These are phyloP conservation scores for Fraxinus xanthoxyloides DNA, from an alignment of 305 asterid genomes.

Conservation along the genomic window DNA sequence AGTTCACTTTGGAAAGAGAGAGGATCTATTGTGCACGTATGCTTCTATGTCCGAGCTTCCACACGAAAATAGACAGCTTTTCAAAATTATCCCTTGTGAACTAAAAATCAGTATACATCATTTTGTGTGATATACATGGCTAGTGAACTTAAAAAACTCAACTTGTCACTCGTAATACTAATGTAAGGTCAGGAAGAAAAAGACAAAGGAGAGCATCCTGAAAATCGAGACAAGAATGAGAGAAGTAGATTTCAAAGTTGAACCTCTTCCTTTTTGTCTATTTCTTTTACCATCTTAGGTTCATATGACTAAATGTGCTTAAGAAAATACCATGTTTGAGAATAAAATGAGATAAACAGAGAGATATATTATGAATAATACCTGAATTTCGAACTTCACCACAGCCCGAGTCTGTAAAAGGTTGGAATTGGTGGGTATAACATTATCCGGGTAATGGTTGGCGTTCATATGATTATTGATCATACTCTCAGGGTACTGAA, in stretches of 20 bases:
- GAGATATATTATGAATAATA: constrained; percentile 22
- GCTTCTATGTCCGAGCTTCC: not conserved
- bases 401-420: constrained; percentile 37
- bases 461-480: constrained; percentile 34
- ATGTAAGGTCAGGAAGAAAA: not conserved
- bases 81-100: not conserved
- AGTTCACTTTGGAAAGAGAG: not conserved
- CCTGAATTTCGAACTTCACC: constrained; percentile 97
- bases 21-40: not conserved
- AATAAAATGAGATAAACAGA: not conserved
- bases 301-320: not conserved
- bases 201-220: not conserved
- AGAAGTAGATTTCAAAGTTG: not conserved
- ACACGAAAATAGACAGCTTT: not conserved
- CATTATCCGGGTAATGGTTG: constrained; percentile 41
- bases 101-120: not conserved
- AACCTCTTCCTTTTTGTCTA: not conserved
- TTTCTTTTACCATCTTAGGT: not conserved
- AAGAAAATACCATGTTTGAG: not conserved
- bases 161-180: not conserved
- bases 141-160: not conserved
- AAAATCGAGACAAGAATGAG: not conserved
- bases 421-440: constrained; percentile 31
- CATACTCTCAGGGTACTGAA: constrained; percentile 27
- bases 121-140: not conserved